Conservation (phyloP, 2,329 filamentous ascomycete genomes). For the Cytospora piceicola region DNA sequence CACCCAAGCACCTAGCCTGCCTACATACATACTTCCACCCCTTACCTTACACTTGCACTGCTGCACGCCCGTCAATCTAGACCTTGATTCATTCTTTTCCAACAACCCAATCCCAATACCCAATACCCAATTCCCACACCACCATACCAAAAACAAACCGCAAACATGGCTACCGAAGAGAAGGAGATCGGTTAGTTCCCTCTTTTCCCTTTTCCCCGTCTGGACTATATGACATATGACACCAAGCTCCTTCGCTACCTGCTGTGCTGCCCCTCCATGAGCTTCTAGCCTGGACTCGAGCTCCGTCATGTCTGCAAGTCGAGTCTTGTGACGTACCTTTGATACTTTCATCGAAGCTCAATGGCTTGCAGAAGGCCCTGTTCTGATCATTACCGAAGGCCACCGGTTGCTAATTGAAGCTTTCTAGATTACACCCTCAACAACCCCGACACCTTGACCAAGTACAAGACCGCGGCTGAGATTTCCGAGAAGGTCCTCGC, state of each 20-base stretch:
- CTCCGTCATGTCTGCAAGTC: neutral
- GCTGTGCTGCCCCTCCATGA: constrained; percentile 12
- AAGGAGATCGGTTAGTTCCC: constrained; percentile 45
- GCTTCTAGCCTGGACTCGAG: constrained; percentile 1
- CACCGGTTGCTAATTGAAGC: constrained; percentile 21
- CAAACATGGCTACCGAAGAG: constrained; percentile 45
- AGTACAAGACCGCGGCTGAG: constrained; percentile 95
- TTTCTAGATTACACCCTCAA: constrained; percentile 79
- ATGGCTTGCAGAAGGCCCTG: constrained; percentile 4
- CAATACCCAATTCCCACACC: constrained; percentile 6
- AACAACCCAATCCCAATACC: constrained; percentile 4
- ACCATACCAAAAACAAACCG: constrained; percentile 5
- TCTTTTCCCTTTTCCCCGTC: constrained; percentile 1
- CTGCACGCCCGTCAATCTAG: constrained; percentile 24
- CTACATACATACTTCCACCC: constrained; percentile 1
- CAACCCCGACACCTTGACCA: constrained; percentile 94
- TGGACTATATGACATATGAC: constrained; percentile 7
- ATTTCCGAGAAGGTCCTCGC: constrained; percentile 97
- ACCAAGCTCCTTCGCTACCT: constrained; percentile 6
- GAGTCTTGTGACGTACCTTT: constrained; percentile 1
- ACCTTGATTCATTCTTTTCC: constrained; percentile 19
- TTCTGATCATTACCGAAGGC: neutral
- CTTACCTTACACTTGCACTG: constrained; percentile 21
- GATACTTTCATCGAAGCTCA: neutral
- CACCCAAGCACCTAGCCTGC: constrained; percentile 20